These are phyloP conservation scores for Chaetothyriales sp. DNA, from an alignment of 2,329 filamentous ascomycete species.

Conservation along the genomic window DNA sequence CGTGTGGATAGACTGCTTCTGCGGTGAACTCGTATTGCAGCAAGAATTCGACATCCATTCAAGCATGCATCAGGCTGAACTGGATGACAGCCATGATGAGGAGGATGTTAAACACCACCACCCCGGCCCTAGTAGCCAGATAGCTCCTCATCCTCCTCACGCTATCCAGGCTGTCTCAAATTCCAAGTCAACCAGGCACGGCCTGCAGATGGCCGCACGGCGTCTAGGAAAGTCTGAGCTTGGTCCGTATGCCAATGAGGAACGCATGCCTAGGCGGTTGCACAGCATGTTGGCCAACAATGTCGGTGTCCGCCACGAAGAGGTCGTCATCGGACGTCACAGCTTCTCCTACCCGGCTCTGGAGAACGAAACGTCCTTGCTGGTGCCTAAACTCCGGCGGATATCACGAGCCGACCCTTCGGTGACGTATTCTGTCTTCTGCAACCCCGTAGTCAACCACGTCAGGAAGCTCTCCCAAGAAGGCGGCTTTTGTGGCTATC, in stretches of 20 bases:
- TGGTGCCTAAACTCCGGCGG: conserved; percentile 50
- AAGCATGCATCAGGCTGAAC: conserved; percentile 37
- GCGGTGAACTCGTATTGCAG: conserved; percentile 43
- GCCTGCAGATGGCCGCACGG: conserved; percentile 24
- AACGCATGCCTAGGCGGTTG: conserved; percentile 60
- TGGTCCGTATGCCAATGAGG: conserved; percentile 59
- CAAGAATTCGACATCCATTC: conserved; percentile 45
- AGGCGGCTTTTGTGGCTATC: conserved; percentile 86
- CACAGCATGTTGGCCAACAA: conserved; percentile 39
- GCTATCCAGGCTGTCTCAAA: conserved; percentile 10
- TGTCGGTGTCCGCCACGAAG: not conserved
- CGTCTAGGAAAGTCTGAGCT: conserved; percentile 38
- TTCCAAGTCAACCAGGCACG: not conserved
- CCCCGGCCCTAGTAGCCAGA: not conserved
- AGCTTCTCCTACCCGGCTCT: not conserved
- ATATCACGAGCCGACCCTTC: conserved; percentile 51
- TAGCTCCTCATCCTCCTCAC: not conserved
- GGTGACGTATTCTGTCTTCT: conserved; percentile 63
- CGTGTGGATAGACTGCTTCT: conserved; percentile 23
- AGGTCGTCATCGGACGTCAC: not conserved
- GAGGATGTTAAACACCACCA: not conserved
- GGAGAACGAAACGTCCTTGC: conserved; percentile 28
- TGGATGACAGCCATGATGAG: not conserved
- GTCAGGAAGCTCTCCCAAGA: conserved; percentile 70
- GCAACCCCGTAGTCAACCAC: conserved; percentile 60